Conservation (phyloP, 129 eudicot genomes). For the Lonicera japonica region DNA sequence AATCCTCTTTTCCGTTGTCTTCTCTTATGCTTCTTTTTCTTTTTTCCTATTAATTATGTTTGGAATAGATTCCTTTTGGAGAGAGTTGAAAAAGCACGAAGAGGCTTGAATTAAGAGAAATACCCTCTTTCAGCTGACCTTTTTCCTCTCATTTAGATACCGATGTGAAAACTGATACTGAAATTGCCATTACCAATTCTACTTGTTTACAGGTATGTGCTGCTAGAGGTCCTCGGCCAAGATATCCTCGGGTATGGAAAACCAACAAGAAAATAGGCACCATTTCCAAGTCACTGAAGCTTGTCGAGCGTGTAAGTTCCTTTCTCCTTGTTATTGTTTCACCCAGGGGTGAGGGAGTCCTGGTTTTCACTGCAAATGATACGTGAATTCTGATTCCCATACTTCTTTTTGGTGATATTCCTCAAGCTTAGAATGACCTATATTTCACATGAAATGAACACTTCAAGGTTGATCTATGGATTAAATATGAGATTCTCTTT, state of each 20-base stretch:
- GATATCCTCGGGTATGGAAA: constrained; percentile 96
- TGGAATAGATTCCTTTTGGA: too few relatives aligned
- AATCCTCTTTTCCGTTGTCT: neutral
- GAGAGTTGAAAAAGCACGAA: too few relatives aligned
- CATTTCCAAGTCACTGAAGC: constrained; percentile 76
- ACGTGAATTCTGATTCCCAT: too few relatives aligned
- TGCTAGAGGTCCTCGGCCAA: constrained; percentile 92
- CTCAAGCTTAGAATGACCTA: too few relatives aligned
- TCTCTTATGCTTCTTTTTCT: neutral
- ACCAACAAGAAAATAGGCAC: constrained; percentile 67
- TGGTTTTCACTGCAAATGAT: too few relatives aligned
- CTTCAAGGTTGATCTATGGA: neutral
- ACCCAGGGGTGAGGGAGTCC: neutral
- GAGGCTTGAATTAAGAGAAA: too few relatives aligned
- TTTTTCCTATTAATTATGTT: neutral
- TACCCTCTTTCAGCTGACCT: too few relatives aligned
- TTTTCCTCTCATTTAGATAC: too few relatives aligned
- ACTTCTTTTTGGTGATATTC: too few relatives aligned
- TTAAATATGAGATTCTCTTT: neutral
- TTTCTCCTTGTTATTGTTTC: constrained; percentile 7
- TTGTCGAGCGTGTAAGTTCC: constrained; percentile 76
- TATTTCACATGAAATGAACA: neutral
- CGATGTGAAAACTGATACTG: too few relatives aligned
- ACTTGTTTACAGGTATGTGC: constrained; percentile 64
- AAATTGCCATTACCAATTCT: constrained; percentile 17